Evolutionary conservation across 2,329 filamentous ascomycete species (phyloP).

Genomic region (Mollisiaceae sp.): DNA sequence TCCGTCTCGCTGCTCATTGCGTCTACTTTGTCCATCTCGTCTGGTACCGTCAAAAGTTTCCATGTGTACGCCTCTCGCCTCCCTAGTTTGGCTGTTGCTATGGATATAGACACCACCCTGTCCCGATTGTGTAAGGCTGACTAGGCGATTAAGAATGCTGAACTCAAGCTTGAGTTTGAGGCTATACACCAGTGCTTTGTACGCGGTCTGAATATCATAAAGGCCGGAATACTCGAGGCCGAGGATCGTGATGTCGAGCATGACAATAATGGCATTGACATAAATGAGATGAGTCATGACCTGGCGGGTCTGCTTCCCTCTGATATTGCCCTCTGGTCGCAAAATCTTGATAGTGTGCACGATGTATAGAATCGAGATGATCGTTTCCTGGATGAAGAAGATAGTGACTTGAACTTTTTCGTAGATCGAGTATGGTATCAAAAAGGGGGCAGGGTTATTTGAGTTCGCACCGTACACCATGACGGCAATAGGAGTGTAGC

Average conservation of each 20-base stretch:
- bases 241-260: constrained; percentile 50
- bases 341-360: constrained; percentile 49
- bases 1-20: neutral
- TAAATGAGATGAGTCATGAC: constrained; percentile 50
- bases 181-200: constrained; percentile 47
- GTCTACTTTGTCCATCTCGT: neutral
- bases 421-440: constrained; percentile 10
- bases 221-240: constrained; percentile 44
- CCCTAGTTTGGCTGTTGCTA: neutral
- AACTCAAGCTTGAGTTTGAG: constrained; percentile 56
- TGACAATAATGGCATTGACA: constrained; percentile 51
- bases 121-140: neutral
- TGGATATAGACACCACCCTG: neutral
- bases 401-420: constrained; percentile 55
- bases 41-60: constrained; percentile 8
- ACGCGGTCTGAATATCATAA: constrained; percentile 46
- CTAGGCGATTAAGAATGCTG: constrained; percentile 46
- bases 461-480: constrained; percentile 46
- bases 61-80: neutral
- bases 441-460: neutral
- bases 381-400: constrained; percentile 54
- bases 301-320: constrained; percentile 28
- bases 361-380: constrained; percentile 53
- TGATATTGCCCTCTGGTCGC: constrained; percentile 19
- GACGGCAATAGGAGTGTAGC: constrained; percentile 52